Base-by-base conservation (phyloP, 345 rosid genomes). In the Anacardium occidentale region DNA sequence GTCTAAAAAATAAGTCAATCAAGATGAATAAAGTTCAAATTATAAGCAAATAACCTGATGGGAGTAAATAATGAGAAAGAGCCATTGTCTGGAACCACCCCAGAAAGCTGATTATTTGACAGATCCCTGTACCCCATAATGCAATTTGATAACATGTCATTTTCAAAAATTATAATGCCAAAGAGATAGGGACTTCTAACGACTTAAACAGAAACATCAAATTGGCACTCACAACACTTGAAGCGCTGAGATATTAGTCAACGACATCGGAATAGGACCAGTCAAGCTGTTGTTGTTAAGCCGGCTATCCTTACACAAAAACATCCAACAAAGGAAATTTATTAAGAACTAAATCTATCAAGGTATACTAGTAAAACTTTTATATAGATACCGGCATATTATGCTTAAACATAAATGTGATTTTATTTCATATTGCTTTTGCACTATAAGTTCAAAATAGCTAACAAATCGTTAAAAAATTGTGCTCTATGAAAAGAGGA, bases 21-120 rank as follows among this genome's bases (percentile, higher is more conserved):
- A 50, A 52, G 64, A 52, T 25, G 50, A 54, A 60, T 18, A 56
- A 47, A 29, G 18, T 62, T 67, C 51, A 73, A 63, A 29, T 59
- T 48, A 74, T 45, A 3, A 75, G 76, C 75, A 77, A 69, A 52
- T 69, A 78, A 95, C 99, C 99, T 95, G 76, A 95, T 93, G 66
- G 99, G 99, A 51, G 99, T 95, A 83, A 95, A 95, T 56, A 92
- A 84, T 69, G 99, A 95, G 84, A 95, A 95, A 61, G 99, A 95
- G 69, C 99, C 99, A 85, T 87, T 93, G 78, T 95, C 99, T 62
- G 99, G 99, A 73, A 95, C 98, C 55, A 77, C 89, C 58, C 99
- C 98, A 32, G 98, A 91, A 42, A 95, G 98, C 55, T 6, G 85
- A 71, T 95, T 95, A 82, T 93, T 95, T 62, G 98, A 95, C 50